Evolutionary conservation across 345 rosid genomes (phyloP).

Genomic region (Aquilaria yunnanensis): DNA sequence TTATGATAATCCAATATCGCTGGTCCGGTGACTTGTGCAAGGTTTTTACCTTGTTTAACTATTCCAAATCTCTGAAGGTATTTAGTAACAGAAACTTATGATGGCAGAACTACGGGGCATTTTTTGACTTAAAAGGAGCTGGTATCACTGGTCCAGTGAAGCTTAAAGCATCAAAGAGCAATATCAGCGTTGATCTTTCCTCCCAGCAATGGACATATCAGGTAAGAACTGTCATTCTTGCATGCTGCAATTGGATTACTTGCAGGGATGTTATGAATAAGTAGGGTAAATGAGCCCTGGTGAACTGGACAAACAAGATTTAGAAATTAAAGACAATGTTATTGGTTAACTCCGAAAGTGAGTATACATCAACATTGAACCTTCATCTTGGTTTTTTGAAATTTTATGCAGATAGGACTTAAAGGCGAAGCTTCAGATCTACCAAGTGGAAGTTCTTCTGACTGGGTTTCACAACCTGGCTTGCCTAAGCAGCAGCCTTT

Average conservation of each 20-base stretch:
- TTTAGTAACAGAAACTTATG: not conserved
- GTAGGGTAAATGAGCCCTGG: not conserved
- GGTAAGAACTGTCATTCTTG: conserved; percentile 29
- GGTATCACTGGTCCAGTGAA: conserved; percentile 92
- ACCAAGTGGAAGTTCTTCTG: conserved; percentile 57
- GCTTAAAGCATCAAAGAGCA: conserved; percentile 48
- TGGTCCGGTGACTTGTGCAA: not conserved
- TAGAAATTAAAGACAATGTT: not conserved
- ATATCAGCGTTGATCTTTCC: conserved; percentile 52
- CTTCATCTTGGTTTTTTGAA: conserved; percentile 3
- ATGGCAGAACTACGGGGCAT: conserved; percentile 87
- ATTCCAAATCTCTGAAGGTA: too few species aligned
- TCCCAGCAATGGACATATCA: conserved; percentile 85
- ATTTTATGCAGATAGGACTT: conserved; percentile 59
- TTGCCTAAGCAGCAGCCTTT: conserved; percentile 77
- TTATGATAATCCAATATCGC: conserved; percentile 1
- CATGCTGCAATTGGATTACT: not conserved
- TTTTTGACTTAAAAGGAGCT: conserved; percentile 66
- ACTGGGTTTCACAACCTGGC: conserved; percentile 59
- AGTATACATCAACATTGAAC: not conserved
- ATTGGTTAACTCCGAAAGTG: conserved; percentile 1
- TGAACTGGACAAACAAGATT: not conserved
- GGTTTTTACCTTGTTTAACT: too few species aligned
- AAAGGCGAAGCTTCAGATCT: conserved; percentile 78
- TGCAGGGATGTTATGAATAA: too few species aligned